phyloP scores from a whole-genome alignment of 208 protist species.

The Acanthamoeba healyi region DNA sequence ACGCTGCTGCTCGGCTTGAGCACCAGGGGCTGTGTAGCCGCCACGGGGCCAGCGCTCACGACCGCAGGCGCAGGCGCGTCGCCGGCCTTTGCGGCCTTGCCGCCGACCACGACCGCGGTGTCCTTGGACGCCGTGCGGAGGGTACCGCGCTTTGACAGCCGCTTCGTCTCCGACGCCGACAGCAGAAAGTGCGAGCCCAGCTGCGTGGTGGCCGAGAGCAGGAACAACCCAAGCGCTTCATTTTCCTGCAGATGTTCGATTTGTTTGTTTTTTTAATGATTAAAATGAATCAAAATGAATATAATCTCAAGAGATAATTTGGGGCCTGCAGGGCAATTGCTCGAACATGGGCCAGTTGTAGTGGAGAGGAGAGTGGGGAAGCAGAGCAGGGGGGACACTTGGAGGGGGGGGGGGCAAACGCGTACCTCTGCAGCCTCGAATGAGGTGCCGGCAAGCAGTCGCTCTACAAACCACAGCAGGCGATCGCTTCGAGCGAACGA shows the following conservation, averaged over 20 bases:
- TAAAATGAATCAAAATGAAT: neutral
- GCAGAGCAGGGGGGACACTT: neutral
- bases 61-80: neutral
- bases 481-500: conserved; percentile 22
- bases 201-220: neutral
- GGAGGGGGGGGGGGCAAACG: neutral
- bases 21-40: neutral
- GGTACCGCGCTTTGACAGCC: conserved; percentile 27
- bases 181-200: neutral
- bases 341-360: neutral
- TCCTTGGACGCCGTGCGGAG: conserved; percentile 41
- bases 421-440: neutral
- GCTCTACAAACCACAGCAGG: conserved; percentile 44
- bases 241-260: conserved; percentile 19
- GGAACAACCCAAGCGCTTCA: conserved; percentile 19
- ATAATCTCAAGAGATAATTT: neutral
- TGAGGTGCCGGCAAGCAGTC: neutral
- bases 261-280: neutral
- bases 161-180: conserved; percentile 41
- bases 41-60: neutral
- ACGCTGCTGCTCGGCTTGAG: neutral
- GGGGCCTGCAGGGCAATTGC: neutral
- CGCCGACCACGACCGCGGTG: neutral
- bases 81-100: neutral
- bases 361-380: neutral